Evolutionary conservation across 768 basidiomycete species (phyloP).

Genomic region (Dictyophora rubrovolvata): DNA sequence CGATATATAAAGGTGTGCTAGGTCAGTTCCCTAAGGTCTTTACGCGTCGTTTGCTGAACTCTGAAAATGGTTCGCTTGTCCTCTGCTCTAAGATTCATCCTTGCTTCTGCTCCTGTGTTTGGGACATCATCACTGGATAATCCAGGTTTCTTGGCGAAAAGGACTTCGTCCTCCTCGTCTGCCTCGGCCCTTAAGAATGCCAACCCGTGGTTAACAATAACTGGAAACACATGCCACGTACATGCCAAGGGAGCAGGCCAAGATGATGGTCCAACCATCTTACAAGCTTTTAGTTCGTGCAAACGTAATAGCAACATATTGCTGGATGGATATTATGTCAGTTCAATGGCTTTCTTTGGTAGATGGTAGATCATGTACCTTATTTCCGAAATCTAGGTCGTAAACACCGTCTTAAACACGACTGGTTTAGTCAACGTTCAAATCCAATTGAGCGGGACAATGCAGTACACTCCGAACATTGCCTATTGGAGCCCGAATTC

Average conservation of each 20-base stretch:
- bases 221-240: conserved; percentile 1
- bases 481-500: conserved; percentile 31
- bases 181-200: neutral
- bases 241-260: conserved; percentile 2
- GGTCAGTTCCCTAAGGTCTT: neutral
- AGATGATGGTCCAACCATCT: conserved; percentile 7
- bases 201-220: neutral
- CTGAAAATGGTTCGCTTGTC: neutral
- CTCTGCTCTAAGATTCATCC: neutral
- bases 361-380: neutral
- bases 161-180: neutral
- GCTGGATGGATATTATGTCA: conserved; percentile 5
- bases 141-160: neutral
- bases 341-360: neutral
- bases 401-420: conserved; percentile 30
- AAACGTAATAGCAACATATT: neutral
- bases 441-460: conserved; percentile 29
- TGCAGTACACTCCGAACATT: conserved; percentile 30
- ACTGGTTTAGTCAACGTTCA: conserved; percentile 27
- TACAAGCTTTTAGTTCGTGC: neutral
- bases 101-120: neutral
- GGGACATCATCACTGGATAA: neutral
- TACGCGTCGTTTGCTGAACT: neutral
- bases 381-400: conserved; percentile 13
- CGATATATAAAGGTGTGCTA: neutral